A percentile compares a stretch with the other conserved stretches of the same genome.
Conservation (phyloP, 2,329 filamentous ascomycete genomes). For the Stagonosporopsis rhizophila region DNA sequence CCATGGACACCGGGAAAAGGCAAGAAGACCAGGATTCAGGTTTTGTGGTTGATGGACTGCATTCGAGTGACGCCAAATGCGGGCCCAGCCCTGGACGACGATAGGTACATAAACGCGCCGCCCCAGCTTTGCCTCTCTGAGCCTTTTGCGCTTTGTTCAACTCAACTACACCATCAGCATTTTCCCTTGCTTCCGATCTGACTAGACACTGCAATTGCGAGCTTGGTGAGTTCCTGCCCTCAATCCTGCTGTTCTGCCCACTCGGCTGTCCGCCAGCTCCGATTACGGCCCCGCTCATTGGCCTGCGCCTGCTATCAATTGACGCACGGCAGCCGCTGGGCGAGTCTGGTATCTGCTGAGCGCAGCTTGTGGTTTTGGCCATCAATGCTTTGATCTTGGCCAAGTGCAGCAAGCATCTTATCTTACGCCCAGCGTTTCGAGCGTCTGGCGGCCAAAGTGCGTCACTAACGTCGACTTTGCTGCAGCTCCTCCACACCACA, state of each 20-base stretch:
- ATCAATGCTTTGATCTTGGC: constrained; percentile 17
- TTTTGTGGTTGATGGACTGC: constrained; percentile 30
- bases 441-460: constrained; percentile 22
- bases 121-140: constrained; percentile 28
- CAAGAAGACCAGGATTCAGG: constrained; percentile 16
- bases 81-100: constrained; percentile 32
- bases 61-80: constrained; percentile 39
- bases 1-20: constrained; percentile 12
- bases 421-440: constrained; percentile 32
- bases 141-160: constrained; percentile 25
- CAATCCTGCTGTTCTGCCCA: constrained; percentile 8
- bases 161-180: constrained; percentile 1
- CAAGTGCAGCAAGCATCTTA: constrained; percentile 30
- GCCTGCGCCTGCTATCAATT: constrained; percentile 17
- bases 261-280: constrained; percentile 16
- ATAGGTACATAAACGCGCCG: constrained; percentile 38
- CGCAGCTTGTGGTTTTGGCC: constrained; percentile 21
- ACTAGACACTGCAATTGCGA: neutral
- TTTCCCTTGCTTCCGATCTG: constrained; percentile 1
- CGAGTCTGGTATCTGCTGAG: constrained; percentile 25
- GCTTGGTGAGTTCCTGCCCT: constrained; percentile 11
- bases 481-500: constrained; percentile 20
- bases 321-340: constrained; percentile 27
- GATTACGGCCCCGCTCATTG: constrained; percentile 30
- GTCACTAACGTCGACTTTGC: constrained; percentile 32